Conservation (phyloP, 1,284 basidiomycete species). For the Puccinia novopanici region DNA sequence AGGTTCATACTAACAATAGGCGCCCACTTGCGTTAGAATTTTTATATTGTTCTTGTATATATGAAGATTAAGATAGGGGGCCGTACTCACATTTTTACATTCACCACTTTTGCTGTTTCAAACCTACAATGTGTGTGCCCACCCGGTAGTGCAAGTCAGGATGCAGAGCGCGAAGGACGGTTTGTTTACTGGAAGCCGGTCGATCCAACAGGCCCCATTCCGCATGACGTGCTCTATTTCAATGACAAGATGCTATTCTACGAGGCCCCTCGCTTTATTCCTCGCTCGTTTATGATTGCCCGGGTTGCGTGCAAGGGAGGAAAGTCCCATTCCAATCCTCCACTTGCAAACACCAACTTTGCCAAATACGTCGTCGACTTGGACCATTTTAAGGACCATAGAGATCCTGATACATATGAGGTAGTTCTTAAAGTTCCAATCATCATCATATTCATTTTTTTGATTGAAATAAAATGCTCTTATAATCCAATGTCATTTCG, state of each 20-base stretch:
- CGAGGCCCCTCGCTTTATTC: background rate
- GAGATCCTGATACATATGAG: constrained; percentile 6
- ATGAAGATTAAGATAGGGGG: too few species aligned
- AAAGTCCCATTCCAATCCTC: background rate
- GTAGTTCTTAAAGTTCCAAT: background rate
- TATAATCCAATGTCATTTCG: background rate
- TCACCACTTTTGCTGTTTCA: too few species aligned
- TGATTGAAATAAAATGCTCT: background rate
- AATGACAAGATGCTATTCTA: background rate
- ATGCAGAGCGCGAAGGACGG: background rate
- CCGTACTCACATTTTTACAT: too few species aligned
- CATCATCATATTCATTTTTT: background rate
- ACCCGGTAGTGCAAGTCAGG: background rate
- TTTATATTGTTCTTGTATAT: background rate
- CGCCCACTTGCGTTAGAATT: background rate
- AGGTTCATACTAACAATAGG: background rate
- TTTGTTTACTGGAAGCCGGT: constrained; percentile 7
- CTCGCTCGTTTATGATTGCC: constrained; percentile 6
- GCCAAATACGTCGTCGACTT: constrained; percentile 3
- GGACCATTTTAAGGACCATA: background rate
- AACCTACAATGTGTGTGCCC: too few species aligned
- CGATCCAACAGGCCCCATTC: background rate
- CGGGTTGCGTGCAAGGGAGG: background rate
- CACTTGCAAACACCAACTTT: background rate
- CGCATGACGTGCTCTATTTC: background rate